These are phyloP conservation scores for Anethum foeniculum DNA, from an alignment of 140 eudicot genomes.

Conservation along the genomic window DNA sequence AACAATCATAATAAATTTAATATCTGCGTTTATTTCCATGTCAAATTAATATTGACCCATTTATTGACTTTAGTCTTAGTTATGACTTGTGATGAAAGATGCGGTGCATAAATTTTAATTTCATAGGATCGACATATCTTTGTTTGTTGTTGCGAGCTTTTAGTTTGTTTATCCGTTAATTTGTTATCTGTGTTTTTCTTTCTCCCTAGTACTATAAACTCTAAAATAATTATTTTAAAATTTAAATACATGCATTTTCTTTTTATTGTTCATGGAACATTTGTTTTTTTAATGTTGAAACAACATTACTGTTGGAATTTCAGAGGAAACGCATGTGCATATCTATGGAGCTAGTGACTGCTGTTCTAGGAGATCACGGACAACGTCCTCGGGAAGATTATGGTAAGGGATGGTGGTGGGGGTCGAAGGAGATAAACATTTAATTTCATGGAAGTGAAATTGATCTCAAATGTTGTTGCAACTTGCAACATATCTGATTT, in stretches of 20 bases:
- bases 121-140: background rate
- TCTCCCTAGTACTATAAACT: background rate
- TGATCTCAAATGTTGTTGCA: background rate
- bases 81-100: background rate
- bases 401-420: slow-evolving; percentile 32
- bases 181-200: background rate
- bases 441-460: background rate
- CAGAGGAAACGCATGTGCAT: slow-evolving; percentile 71
- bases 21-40: background rate
- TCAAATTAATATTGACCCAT: background rate
- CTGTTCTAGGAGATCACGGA: slow-evolving; percentile 98
- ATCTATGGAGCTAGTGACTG: slow-evolving; percentile 96
- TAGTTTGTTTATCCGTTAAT: background rate
- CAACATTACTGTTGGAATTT: slow-evolving; percentile 13
- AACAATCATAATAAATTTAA: background rate
- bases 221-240: background rate
- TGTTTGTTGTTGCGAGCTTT: background rate
- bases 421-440: background rate
- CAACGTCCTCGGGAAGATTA: slow-evolving; percentile 90
- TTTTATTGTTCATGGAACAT: background rate
- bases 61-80: background rate
- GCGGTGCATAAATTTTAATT: background rate
- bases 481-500: background rate
- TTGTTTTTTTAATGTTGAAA: background rate
- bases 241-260: background rate